Conservation (phyloP, 495 filamentous ascomycete species). For the Ramalina intermedia region DNA sequence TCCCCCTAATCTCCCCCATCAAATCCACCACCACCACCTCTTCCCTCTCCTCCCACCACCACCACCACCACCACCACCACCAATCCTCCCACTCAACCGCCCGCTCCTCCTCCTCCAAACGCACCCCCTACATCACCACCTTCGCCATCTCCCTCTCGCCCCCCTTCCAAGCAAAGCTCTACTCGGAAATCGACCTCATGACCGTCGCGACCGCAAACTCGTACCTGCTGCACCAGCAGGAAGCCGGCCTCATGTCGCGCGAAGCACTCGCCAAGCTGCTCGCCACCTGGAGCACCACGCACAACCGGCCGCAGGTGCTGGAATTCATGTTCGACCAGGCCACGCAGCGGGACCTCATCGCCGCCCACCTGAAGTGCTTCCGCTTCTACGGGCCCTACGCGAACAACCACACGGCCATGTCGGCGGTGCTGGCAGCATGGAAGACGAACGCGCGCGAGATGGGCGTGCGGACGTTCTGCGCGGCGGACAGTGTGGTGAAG, state of each 20-base stretch:
- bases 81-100: constrained; percentile 2
- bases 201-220: constrained; percentile 35
- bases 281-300: constrained; percentile 30
- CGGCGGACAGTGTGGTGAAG: constrained; percentile 36
- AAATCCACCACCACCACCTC: too few relatives aligned
- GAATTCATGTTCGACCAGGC: constrained; percentile 44
- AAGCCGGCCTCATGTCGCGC: constrained; percentile 28
- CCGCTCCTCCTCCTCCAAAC: constrained; percentile 3
- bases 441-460: constrained; percentile 34
- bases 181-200: constrained; percentile 41
- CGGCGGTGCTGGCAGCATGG: constrained; percentile 38
- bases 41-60: background rate
- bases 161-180: constrained; percentile 34
- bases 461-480: constrained; percentile 40
- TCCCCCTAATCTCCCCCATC: constrained; percentile 2
- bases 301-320: constrained; percentile 37
- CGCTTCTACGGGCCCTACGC: constrained; percentile 32
- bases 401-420: constrained; percentile 26
- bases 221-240: constrained; percentile 32
- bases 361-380: constrained; percentile 33
- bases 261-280: constrained; percentile 32
- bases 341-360: constrained; percentile 39
- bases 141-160: constrained; percentile 32
- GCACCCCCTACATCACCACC: constrained; percentile 4
- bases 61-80: constrained; percentile 4